Conservation (phyloP, 2,329 filamentous ascomycete species). For the Lecanicillium sp. region DNA sequence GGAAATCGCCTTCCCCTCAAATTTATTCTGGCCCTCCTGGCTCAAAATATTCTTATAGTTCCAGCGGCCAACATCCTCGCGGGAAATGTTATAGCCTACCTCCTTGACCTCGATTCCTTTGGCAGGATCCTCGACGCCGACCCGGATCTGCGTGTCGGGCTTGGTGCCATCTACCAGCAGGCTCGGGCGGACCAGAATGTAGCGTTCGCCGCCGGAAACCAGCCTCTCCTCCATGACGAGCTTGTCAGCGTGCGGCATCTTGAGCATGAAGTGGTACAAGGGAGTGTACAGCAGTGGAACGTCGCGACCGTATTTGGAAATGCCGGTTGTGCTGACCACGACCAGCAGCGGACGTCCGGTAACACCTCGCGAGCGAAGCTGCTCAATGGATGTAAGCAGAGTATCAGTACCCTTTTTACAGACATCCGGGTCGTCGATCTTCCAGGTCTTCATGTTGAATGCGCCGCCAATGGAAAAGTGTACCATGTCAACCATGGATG, state of each 20-base stretch:
- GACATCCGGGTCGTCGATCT: slow-evolving; percentile 29
- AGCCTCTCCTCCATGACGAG: slow-evolving; percentile 33
- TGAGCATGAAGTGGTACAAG: slow-evolving; percentile 33
- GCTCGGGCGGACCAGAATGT: slow-evolving; percentile 29
- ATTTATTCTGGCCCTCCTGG: slow-evolving; percentile 10
- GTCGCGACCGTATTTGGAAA: slow-evolving; percentile 29
- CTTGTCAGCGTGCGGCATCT: slow-evolving; percentile 40
- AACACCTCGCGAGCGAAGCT: slow-evolving; percentile 15
- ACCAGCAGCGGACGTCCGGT: slow-evolving; percentile 25
- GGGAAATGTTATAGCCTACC: slow-evolving; percentile 32
- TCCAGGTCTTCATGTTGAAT: slow-evolving; percentile 17
- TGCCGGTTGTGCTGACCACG: slow-evolving; percentile 33
- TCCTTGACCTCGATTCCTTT: slow-evolving; percentile 25
- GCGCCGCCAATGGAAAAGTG: slow-evolving; percentile 30
- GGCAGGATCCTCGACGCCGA: slow-evolving; percentile 24
- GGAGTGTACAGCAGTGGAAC: slow-evolving; percentile 34
- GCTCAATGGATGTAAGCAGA: slow-evolving; percentile 24
- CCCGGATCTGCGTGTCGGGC: slow-evolving; percentile 16
- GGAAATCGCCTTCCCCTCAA: slow-evolving; percentile 20
- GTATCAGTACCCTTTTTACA: slow-evolving; percentile 28
- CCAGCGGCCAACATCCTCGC: slow-evolving; percentile 34
- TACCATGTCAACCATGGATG: slow-evolving; percentile 28
- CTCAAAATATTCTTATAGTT: slow-evolving; percentile 29
- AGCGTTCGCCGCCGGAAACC: slow-evolving; percentile 21
- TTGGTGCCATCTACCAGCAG: slow-evolving; percentile 23